Base-by-base conservation (phyloP, 129 eudicot genomes). In the Lactuca saligna region DNA sequence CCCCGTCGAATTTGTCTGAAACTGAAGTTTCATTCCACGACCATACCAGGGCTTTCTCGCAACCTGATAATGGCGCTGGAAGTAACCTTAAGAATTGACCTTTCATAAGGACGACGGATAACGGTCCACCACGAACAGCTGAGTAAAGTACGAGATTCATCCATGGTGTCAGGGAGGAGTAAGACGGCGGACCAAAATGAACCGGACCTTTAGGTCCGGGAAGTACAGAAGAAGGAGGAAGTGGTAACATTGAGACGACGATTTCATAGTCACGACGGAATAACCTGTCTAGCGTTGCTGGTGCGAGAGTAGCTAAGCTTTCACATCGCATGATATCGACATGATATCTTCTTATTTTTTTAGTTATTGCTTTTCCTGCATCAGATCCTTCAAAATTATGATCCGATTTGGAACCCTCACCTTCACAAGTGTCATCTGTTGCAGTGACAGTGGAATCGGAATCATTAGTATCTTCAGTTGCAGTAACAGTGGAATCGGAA, bases 51-150 rank as follows among this genome's bases (percentile, higher is more conserved):
- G 99, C 99, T 73, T 89, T 94, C 72, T 89, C 95, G 70, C 97
- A 94, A 34, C 99, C 96, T 62, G 99, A 88, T 71, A 94, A 80
- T 12, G 99, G 99, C 51, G 96, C 96, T 68, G 99, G 99, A 65
- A 94, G 99, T 66, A 87, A 32, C 59, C 99, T 82, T 75, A 94
- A 78, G 42, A 85, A 87, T 55, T 93, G 99, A 54, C 99, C 99
- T 84, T 93, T 93, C 99, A 93, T 93, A 74, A 93, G 78, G 73
- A 89, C 93, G 75, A 94, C 96, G 7, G 99, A 94, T n/a, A 94
- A 61, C 42, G 99, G 99, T 65, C 99, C 99, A 82, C 81, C 76
- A 63, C 84, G 83, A 4, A 73, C 83, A 58, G 91, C 85, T 44
- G 99, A 79, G 75, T 94, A 94, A 38, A 94, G 71, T 55, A 84